Evolutionary conservation across 306 rosid species (phyloP).

Genomic region (Boehmeria nivea): DNA sequence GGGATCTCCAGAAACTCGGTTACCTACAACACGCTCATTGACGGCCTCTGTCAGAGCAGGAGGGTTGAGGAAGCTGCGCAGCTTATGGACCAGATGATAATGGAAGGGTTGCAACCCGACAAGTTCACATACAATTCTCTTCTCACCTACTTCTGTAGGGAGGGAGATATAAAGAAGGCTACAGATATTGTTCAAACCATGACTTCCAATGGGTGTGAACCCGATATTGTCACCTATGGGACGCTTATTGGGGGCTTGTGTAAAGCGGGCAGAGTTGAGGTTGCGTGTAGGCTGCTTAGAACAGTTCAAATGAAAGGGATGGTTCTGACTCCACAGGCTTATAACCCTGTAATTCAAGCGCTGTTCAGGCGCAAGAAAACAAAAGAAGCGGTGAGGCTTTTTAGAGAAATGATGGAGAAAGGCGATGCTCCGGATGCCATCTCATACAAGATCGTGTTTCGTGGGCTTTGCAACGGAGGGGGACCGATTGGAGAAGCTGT

Average conservation of each 20-base stretch:
- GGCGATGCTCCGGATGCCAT: slow-evolving; percentile 67
- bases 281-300: slow-evolving; percentile 81
- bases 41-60: slow-evolving; percentile 68
- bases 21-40: slow-evolving; percentile 78
- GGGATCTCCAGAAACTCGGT: slow-evolving; percentile 83
- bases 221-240: slow-evolving; percentile 80
- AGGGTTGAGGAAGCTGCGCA: slow-evolving; percentile 84
- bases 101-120: slow-evolving; percentile 85
- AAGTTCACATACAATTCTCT: slow-evolving; percentile 86
- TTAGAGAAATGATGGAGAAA: slow-evolving; percentile 86
- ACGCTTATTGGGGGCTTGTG: slow-evolving; percentile 77
- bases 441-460: slow-evolving; percentile 64
- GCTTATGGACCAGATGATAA: slow-evolving; percentile 95
- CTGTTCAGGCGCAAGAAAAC: slow-evolving; percentile 66
- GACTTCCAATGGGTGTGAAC: slow-evolving; percentile 71
- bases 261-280: slow-evolving; percentile 73
- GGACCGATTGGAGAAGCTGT: slow-evolving; percentile 84
- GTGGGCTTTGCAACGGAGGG: slow-evolving; percentile 90
- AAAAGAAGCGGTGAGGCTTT: slow-evolving; percentile 77
- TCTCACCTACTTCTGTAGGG: slow-evolving; percentile 65
- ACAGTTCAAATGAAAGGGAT: slow-evolving; percentile 84
- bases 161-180: slow-evolving; percentile 73
- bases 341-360: slow-evolving; percentile 72
- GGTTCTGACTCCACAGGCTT: slow-evolving; percentile 67
- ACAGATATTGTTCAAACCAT: slow-evolving; percentile 83